These are phyloP conservation scores for Lipomyces lipofer DNA, from an alignment of 805 yeast species.

Conservation along the genomic window DNA sequence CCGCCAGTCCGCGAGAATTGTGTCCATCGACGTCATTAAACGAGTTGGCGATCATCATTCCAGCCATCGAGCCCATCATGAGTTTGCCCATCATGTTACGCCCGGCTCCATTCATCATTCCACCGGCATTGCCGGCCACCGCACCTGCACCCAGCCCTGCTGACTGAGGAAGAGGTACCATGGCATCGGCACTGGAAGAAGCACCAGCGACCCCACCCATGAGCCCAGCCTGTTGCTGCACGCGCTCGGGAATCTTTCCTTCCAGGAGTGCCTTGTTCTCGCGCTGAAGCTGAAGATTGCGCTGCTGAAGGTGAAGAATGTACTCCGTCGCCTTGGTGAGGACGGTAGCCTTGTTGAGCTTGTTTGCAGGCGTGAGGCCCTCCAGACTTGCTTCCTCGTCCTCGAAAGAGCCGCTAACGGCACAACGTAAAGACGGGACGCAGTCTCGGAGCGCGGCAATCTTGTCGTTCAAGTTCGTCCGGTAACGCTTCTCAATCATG, in stretches of 20 bases:
- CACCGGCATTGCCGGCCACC: neutral
- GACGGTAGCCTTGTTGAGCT: constrained; percentile 76
- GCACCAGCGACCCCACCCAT: constrained; percentile 2
- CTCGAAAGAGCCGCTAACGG: constrained; percentile 44
- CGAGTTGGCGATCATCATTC: constrained; percentile 37
- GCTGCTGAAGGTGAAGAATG: constrained; percentile 66
- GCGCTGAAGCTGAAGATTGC: constrained; percentile 56
- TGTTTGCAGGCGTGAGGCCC: constrained; percentile 73
- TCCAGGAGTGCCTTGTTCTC: constrained; percentile 48
- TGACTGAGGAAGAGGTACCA: constrained; percentile 2
- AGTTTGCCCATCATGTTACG: constrained; percentile 34
- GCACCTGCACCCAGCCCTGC: neutral
- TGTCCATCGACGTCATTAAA: constrained; percentile 27
- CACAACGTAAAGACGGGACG: constrained; percentile 73
- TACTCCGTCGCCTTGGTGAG: constrained; percentile 78
- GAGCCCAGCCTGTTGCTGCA: constrained; percentile 9
- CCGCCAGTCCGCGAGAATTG: constrained; percentile 37
- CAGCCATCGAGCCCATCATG: constrained; percentile 43
- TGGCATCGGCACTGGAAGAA: neutral
- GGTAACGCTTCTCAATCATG: constrained; percentile 76
- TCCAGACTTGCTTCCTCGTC: constrained; percentile 55
- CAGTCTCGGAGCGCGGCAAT: constrained; percentile 69
- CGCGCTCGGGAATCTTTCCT: constrained; percentile 19
- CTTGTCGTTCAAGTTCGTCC: constrained; percentile 74
- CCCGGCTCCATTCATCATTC: constrained; percentile 8